Evolutionary conservation across 2,329 filamentous ascomycete genomes (phyloP), one percentile per base, ranked within the genome.

Genomic region (Ceratocystis albifundus): DNA sequence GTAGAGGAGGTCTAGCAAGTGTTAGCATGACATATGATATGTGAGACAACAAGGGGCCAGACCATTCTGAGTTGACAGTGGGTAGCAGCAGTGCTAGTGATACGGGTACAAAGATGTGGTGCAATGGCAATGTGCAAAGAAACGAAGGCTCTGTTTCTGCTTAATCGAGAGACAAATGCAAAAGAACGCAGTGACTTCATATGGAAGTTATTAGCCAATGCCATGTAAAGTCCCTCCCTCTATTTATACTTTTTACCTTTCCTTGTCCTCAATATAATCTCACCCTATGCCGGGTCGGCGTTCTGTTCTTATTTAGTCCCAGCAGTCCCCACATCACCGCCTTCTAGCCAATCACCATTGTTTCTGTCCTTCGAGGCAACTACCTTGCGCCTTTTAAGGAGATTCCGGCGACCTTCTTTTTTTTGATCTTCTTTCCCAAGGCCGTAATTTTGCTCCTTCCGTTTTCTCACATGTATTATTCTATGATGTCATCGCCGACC

Each of bases 61-160:
- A 64, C 62, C 62, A 64, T 64, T 64, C 25, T 53, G 45, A 64
- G 62, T 36, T n/a, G n/a, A 20, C 20, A 22, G 17, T 48, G 25
- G 10, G 5, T 30, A 17, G 5, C n/a, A 36, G 15, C 5, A 20
- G 17, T 36, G 30, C 20, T 44, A 8, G 4, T 36, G 20, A 28
- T 48, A 10, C 7, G 12, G 17, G 22, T 61, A 22, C 44, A n/a
- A 36, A 4, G 1, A 3, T 3, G 20, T 20, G 17, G 8, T 22
- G 25, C 10, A n/a, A 63, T 64, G 22, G 25, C 10, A n/a, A 63
- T 64, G 22, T 64, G 25, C 22, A 55, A 48, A 22, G 20, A 48
- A n/a, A 7, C 17, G 20, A 48, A 48, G n/a, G 3, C 46, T 48
- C 36, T 41, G 12, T 4, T 15, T 41, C 36, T 20, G 46, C 20